Base-by-base conservation (phyloP, 1,284 basidiomycete species). In the Cryptococcus jaspeensis region DNA sequence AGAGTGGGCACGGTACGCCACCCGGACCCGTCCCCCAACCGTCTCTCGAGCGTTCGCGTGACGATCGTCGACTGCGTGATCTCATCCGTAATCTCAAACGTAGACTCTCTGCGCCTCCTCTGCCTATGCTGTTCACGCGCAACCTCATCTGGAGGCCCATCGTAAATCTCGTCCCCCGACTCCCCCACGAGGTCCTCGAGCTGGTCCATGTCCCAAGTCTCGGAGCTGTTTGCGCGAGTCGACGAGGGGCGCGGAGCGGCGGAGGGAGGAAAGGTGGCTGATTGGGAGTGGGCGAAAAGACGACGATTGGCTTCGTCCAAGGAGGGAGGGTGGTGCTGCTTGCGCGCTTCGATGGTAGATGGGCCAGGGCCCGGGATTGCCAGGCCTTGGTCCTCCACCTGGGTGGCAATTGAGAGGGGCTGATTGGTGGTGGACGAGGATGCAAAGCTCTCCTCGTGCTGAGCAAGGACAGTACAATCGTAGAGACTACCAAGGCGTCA, bases 391-490 rank as follows among this genome's bases (percentile, higher is more conserved):
- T 36, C 11, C 36, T 18, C 35, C n/a, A 22, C 3, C 13, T 44
- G 43, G 5, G n/a, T 5, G 15, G 18, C 13, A 13, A 20, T 38
- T 1, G 36, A 15, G 9, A 2, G 48, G 13, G n/a, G 32, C 18
- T 38, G 48, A 16, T 36, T 28, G n/a, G 38, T 32, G 15, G 40
- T 32, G 43, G 16, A 37, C 20, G n/a, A 43, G 57, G 61, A 67
- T 67, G 49, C 56, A 67, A 37, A 64, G 61, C 35, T 76, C 28
- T 32, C 68, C 20, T 74, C 67, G 20, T 68, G 66, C 50, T 79
- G 73, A 6, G 69, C 70, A 9, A 79, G 66, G 36, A 81, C 73
- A 0, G 77, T 80, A 62, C 78, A 80, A 53, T 81, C 80, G 58
- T 80, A 80, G 18, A 81, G 55, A 22, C 74, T 76, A 41, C 35